Evolutionary conservation across 257 asterid genomes (phyloP), one percentile per base, ranked within the genome.

Genomic region (Solanum sparsipilum): DNA sequence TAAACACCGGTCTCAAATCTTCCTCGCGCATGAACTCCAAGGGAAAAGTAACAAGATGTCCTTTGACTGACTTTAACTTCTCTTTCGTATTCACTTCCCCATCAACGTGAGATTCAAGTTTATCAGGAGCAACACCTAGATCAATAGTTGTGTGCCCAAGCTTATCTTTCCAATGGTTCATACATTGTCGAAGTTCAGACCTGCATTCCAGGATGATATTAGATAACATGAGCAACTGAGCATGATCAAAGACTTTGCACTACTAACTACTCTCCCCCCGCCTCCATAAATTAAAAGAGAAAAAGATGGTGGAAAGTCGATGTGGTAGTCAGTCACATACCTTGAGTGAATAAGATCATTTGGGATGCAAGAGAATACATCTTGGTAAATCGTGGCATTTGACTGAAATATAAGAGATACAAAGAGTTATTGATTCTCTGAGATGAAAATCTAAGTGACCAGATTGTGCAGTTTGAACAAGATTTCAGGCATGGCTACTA

Each of bases 21-120:
- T 95, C 98, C 90, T 97, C 96, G 13, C 92, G 90, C 98, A 97
- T 93, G 93, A 97, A 96, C 90, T 93, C 97, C 91, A 96, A 85
- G 18, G 99, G 99, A 86, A 97, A 97, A n/a, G 94, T 92, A 88
- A 97, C 99, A 29, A 96, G 95, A 89, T 88, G 92, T 44, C 99
- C 99, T 89, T 90, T 90, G 27, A 94, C 90, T 21, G 95, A 90
- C 90, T 93, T 87, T 48, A 97, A 87, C 91, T 68, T 93, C 18
- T 88, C 90, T 84, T 68, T 85, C 16, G 98, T 93, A 88, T 96
- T 92, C 48, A 84, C 83, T 88, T 91, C 88, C 27, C 95, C 95
- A 71, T 95, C 87, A 88, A 92, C 88, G 18, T 73, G 60, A 58
- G 38, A 11, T 89, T 95, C 97, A 21, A 93, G 89, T 85, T 91